Evolutionary conservation across 2,329 filamentous ascomycete genomes (phyloP).

Genomic region (Aspergillus caelatus): DNA sequence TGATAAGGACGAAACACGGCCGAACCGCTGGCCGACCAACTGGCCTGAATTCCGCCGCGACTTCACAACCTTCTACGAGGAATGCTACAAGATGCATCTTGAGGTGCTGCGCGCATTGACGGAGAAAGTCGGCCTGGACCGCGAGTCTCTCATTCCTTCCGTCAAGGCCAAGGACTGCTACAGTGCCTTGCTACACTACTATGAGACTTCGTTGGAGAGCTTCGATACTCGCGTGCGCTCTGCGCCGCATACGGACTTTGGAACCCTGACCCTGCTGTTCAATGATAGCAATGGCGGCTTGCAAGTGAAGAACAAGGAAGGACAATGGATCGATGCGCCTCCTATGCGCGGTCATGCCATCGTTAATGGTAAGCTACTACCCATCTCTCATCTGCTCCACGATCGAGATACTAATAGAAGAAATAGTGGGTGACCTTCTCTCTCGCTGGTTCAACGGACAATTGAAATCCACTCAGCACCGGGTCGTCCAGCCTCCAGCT

Average conservation of each 20-base stretch:
- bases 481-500: slow-evolving; percentile 4
- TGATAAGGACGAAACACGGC: slow-evolving; percentile 8
- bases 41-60: slow-evolving; percentile 10
- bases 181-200: slow-evolving; percentile 9
- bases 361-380: slow-evolving; percentile 5
- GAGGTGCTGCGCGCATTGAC: slow-evolving; percentile 5
- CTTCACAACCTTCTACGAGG: slow-evolving; percentile 11
- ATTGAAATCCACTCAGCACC: slow-evolving; percentile 9
- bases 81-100: slow-evolving; percentile 10
- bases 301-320: slow-evolving; percentile 6
- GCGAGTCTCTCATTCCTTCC: slow-evolving; percentile 6
- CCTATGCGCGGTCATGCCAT: slow-evolving; percentile 12
- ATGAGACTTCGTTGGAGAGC: background rate
- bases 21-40: slow-evolving; percentile 8
- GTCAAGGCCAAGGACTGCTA: slow-evolving; percentile 10
- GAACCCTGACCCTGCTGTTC: slow-evolving; percentile 8
- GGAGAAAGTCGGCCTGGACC: slow-evolving; percentile 6
- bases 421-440: slow-evolving; percentile 10
- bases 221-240: slow-evolving; percentile 4
- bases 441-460: slow-evolving; percentile 12
- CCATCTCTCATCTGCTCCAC: too few relatives aligned
- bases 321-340: slow-evolving; percentile 10
- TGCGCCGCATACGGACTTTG: slow-evolving; percentile 10
- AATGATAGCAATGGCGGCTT: slow-evolving; percentile 8
- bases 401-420: background rate